Percentiles rank a stretch among this genome's conserved stretches.
These are phyloP conservation scores for Ettlia oleoabundans DNA, from an alignment of 139 green algal genomes.

Conservation along the genomic window DNA sequence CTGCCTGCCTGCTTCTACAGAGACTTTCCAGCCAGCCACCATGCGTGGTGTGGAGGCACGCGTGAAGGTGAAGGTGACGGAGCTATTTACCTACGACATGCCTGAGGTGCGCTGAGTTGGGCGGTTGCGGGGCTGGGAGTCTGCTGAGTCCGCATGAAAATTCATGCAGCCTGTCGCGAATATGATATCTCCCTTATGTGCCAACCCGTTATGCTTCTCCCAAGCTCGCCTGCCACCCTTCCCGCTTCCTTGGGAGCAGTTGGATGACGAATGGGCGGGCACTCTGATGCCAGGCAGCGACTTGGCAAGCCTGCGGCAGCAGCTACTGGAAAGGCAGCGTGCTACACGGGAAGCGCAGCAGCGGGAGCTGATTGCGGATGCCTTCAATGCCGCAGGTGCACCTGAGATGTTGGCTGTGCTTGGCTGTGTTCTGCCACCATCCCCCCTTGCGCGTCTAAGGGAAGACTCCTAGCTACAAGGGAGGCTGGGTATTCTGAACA, in stretches of 20 bases:
- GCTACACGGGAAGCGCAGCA: conserved; percentile 19
- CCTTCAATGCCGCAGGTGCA: too few relatives aligned
- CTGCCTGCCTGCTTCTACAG: background rate
- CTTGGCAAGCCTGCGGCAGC: conserved; percentile 33
- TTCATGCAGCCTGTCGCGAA: too few relatives aligned
- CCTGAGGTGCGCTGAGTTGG: conserved; percentile 53
- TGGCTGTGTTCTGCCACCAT: too few relatives aligned
- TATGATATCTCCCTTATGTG: too few relatives aligned
- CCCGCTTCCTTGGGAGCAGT: conserved; percentile 17
- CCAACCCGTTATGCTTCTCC: too few relatives aligned
- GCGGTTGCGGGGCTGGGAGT: background rate
- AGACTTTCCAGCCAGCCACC: conserved; percentile 29
- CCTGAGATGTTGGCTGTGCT: too few relatives aligned
- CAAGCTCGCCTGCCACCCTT: background rate
- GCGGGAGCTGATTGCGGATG: conserved; percentile 43
- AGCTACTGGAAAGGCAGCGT: conserved; percentile 27
- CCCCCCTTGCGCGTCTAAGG: too few relatives aligned
- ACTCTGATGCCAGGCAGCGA: conserved; percentile 6
- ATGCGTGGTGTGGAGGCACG: conserved; percentile 42
- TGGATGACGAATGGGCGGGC: conserved; percentile 46
- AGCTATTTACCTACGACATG: conserved; percentile 63
- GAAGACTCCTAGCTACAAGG: too few relatives aligned
- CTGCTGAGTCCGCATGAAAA: too few relatives aligned
- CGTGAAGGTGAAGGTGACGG: conserved; percentile 50
- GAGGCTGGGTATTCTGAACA: too few relatives aligned